phyloP scores from a whole-genome alignment of 345 rosid genomes.

The Hibiscus mutabilis region DNA sequence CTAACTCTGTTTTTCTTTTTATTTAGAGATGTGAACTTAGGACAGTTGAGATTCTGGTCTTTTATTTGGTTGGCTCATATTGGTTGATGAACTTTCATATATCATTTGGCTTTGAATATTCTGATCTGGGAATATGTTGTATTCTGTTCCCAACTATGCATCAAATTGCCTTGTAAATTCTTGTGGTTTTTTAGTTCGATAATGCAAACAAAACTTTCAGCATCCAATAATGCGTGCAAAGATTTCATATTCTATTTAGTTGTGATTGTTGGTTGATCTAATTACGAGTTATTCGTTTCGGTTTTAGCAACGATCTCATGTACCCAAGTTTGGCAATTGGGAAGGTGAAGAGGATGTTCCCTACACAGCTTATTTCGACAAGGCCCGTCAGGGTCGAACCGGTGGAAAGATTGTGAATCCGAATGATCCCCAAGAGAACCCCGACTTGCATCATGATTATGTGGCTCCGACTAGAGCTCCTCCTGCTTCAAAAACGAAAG shows the following conservation, averaged over 20 bases:
- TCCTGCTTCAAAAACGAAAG: slow-evolving; percentile 29
- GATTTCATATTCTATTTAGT: not conserved
- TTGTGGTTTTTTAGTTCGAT: not conserved
- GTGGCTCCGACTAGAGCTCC: slow-evolving; percentile 36
- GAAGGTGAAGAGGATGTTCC: slow-evolving; percentile 73
- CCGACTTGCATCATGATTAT: slow-evolving; percentile 27
- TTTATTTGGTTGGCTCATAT: not conserved
- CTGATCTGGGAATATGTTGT: not conserved
- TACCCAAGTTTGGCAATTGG: slow-evolving; percentile 91
- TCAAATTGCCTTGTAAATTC: not conserved
- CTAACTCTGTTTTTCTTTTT: not conserved
- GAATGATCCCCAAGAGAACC: slow-evolving; percentile 63
- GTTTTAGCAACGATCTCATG: slow-evolving; percentile 60
- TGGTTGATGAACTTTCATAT: not conserved
- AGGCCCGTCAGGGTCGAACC: slow-evolving; percentile 63
- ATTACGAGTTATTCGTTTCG: not conserved
- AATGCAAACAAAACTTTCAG: not conserved
- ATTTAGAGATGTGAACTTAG: not conserved
- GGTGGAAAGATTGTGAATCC: slow-evolving; percentile 57
- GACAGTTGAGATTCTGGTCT: not conserved
- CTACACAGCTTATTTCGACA: slow-evolving; percentile 79
- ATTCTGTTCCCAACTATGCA: not conserved
- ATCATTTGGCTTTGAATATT: not conserved
- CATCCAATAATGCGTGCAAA: not conserved
- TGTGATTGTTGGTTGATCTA: not conserved